A percentile compares a stretch with the other conserved stretches of the same genome.
Conservation (phyloP, 441 rosid species). For the Caryocar brasiliense region DNA sequence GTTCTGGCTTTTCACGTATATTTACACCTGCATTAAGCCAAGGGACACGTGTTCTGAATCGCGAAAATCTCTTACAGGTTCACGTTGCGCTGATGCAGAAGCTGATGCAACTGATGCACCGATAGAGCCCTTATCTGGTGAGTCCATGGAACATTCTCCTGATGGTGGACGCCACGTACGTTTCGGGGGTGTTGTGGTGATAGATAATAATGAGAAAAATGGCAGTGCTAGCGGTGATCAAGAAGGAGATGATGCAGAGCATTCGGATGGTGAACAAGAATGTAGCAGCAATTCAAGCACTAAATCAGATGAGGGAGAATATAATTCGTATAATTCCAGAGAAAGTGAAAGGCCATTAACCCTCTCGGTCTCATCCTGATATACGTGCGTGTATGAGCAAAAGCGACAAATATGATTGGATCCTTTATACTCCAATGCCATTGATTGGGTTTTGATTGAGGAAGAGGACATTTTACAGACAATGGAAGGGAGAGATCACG, state of each 20-base stretch:
- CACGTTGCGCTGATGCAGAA: neutral
- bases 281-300: neutral
- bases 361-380: constrained; percentile 5
- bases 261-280: neutral
- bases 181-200: constrained; percentile 38
- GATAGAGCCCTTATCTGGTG: neutral
- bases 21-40: constrained; percentile 40
- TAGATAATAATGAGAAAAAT: constrained; percentile 5
- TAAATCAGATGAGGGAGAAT: constrained; percentile 3
- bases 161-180: constrained; percentile 35
- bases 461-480: no score
- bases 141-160: neutral
- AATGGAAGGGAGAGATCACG: no score
- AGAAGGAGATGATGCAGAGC: neutral
- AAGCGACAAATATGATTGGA: neutral
- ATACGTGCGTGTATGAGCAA: neutral
- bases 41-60: neutral
- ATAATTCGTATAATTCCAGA: neutral
- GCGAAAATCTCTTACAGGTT: neutral
- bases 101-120: neutral
- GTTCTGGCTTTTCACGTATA: constrained; percentile 51
- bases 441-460: no score
- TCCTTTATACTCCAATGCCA: neutral
- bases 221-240: neutral
- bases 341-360: constrained; percentile 23